Base-by-base conservation (phyloP, 78 protist genomes). In the Speleostelium caveatum region DNA sequence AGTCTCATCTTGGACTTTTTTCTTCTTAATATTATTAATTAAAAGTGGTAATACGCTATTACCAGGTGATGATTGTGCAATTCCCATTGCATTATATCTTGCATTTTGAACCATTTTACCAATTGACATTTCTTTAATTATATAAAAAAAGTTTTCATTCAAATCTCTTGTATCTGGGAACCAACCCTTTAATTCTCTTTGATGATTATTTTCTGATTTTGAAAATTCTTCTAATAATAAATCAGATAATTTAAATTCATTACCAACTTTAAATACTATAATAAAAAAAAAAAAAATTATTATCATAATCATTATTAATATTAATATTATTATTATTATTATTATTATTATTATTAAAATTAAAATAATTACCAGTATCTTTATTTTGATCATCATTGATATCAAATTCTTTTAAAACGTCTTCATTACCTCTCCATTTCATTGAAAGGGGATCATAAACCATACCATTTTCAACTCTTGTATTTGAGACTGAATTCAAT, bases 401-500 rank as follows among this genome's bases (percentile, higher is more conserved):
- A 1, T 88, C 94, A 53, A 88, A 88, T 1, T 67, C 79, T 53
- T 88, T 87, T 42, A 88, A 49, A 6, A 36, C 79, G 60, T 75
- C 94, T 56, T 88, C 94, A 63, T 88, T 88, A 49, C 94, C 94
- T 71, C 68, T 39, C 94, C 94, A 88, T 55, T 63, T 75, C 94
- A 88, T 88, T 45, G 94, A 36, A 5, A 71, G 36, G 4, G 94
- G 87, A 39, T 88, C 87, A 35, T 75, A 67, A 39, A 75, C 73
- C 94, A 88, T 88, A 51, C 94, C 94, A 88, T 88, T 78, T 35
- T 76, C 68, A 38, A 75, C 77, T 39, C 61, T 73, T 21, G 58
- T 39, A 39, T 60, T 58, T n/a, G 68, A 58, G 60, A 45, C 60
- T 39, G 67, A 53, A 58, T 73, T 83, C 0, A 83, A 38, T 35